A percentile compares a stretch with the other conserved stretches of the same genome.
Evolutionary conservation across 1,284 basidiomycete species (phyloP).

Genomic region (Acaromyces ingoldii): DNA sequence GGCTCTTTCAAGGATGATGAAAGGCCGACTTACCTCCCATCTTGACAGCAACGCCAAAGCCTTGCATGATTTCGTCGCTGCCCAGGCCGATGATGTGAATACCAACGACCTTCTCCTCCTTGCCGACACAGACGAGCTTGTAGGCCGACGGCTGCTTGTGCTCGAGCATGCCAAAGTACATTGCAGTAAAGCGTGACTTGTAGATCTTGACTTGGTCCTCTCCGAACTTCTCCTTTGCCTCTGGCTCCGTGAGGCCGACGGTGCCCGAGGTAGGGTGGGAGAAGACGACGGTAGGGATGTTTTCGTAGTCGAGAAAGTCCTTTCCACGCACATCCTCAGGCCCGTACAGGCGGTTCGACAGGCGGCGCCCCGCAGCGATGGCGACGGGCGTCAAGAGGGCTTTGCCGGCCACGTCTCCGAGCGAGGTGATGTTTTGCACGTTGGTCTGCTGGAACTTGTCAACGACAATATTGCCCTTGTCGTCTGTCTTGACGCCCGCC

Average conservation of each 20-base stretch:
- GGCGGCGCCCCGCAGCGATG: conserved; percentile 84
- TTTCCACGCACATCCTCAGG: conserved; percentile 57
- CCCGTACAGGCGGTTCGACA: conserved; percentile 87
- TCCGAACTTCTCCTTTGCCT: conserved; percentile 82
- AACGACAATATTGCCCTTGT: conserved; percentile 75
- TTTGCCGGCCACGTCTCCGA: conserved; percentile 91
- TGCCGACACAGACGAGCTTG: conserved; percentile 80
- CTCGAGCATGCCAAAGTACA: conserved; percentile 50
- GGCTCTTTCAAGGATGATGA: not conserved
- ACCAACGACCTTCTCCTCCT: conserved; percentile 89
- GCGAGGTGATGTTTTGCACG: conserved; percentile 68
- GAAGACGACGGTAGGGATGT: conserved; percentile 67
- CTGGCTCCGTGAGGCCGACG: conserved; percentile 65
- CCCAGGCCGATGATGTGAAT: conserved; percentile 79
- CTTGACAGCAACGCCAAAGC: conserved; percentile 89
- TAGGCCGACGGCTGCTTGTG: conserved; percentile 68
- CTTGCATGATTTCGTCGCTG: conserved; percentile 87
- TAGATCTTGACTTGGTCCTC: conserved; percentile 82
- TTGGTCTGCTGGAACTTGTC: conserved; percentile 78
- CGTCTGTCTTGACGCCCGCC: conserved; percentile 69
- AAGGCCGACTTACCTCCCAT: conserved; percentile 69
- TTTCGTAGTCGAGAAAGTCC: conserved; percentile 80
- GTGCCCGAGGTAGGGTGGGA: conserved; percentile 36
- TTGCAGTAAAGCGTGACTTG: conserved; percentile 56
- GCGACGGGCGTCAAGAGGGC: conserved; percentile 94